A percentile compares a stretch with the other conserved stretches of the same genome.
Evolutionary conservation across 2,329 filamentous ascomycete genomes (phyloP).

Genomic region (Endocalyx cinctus): DNA sequence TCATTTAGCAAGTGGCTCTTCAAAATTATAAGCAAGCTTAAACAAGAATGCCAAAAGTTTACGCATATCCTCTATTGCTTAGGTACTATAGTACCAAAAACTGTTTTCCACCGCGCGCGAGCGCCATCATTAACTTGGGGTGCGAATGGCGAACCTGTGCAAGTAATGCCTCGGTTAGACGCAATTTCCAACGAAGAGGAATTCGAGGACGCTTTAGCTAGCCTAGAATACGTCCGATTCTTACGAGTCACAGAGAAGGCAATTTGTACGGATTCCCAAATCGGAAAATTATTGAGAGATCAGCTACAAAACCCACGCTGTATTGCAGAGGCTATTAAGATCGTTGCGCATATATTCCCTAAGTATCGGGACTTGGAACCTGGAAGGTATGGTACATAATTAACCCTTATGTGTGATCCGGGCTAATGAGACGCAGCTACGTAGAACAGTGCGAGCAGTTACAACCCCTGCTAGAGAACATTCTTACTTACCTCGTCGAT

Average conservation of each 20-base stretch:
- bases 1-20: conserved; percentile 3
- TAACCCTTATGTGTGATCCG: too few species aligned
- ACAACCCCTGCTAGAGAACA: neutral
- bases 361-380: conserved; percentile 1
- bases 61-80: conserved; percentile 4
- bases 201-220: conserved; percentile 1
- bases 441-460: neutral
- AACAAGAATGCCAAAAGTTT: conserved; percentile 1
- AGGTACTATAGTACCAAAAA: conserved; percentile 2
- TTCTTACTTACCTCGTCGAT: conserved; percentile 2
- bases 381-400: neutral
- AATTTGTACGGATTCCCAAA: conserved; percentile 1
- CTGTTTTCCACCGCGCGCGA: conserved; percentile 1
- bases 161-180: neutral
- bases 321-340: conserved; percentile 3
- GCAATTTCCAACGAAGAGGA: neutral
- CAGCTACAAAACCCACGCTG: conserved; percentile 1
- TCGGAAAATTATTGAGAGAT: conserved; percentile 1
- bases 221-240: conserved; percentile 4
- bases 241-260: conserved; percentile 2
- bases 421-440: conserved; percentile 3
- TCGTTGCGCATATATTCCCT: conserved; percentile 4
- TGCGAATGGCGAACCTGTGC: conserved; percentile 1
- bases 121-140: conserved; percentile 4
- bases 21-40: conserved; percentile 2